Percentiles rank a stretch among this genome's conserved stretches.
phyloP scores from a whole-genome alignment of 148 eudicot genomes.

The Silene conica region DNA sequence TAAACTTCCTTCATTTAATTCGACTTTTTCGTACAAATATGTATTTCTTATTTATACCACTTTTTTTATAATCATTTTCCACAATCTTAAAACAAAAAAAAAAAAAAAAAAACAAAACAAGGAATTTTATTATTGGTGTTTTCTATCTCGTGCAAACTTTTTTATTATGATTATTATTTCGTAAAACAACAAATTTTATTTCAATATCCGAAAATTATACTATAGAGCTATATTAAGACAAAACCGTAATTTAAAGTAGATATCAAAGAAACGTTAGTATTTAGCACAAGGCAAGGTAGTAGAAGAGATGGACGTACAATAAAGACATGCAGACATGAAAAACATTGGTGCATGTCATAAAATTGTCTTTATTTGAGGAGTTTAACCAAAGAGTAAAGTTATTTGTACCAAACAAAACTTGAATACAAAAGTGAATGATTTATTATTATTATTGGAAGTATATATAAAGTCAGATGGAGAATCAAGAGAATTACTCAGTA shows the following conservation, averaged over 20 bases:
- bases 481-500: constrained; percentile 57
- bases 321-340: constrained; percentile 18
- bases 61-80: not conserved
- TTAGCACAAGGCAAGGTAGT: not conserved
- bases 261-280: constrained; percentile 3
- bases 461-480: constrained; percentile 43
- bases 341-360: constrained; percentile 5
- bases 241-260: constrained; percentile 6
- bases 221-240: constrained; percentile 15
- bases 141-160: too few species aligned
- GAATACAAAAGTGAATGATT: not conserved
- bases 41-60: not conserved
- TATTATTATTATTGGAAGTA: constrained; percentile 6
- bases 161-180: too few species aligned
- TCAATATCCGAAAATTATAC: not conserved
- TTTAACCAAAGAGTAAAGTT: constrained; percentile 14
- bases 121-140: too few species aligned
- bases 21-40: not conserved
- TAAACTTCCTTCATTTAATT: constrained; percentile 7
- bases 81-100: not conserved
- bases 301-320: constrained; percentile 5
- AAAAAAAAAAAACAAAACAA: not conserved
- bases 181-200: not conserved
- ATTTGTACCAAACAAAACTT: constrained; percentile 19
- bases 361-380: constrained; percentile 29